Base-by-base conservation (phyloP, 495 filamentous ascomycete species). In the Evernia prunastri region DNA sequence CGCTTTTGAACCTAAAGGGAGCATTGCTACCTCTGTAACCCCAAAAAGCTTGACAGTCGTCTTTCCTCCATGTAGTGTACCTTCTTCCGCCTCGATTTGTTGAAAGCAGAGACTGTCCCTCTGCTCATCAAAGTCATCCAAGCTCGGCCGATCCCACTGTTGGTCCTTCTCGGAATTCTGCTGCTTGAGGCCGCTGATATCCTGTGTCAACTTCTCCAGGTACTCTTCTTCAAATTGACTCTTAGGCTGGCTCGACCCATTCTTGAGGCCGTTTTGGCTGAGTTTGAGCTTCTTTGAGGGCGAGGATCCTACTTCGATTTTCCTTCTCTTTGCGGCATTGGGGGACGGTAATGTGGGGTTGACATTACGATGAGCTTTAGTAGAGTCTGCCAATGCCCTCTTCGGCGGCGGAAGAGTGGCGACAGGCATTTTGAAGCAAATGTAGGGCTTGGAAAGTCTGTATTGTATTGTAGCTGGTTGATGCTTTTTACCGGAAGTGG, bases 71-170 rank as follows among this genome's bases (percentile, higher is more conserved):
- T 81, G 69, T 9, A 96, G 67, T 4, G 82, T 86, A 25, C 94
- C 92, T 74, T 97, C 93, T 69, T 97, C 93, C 7, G 85, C 88
- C 67, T 99, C 94, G 72, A 99, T 97, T 72, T 95, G 89, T 75
- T 97, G 94, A 74, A 97, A 97, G 70, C 82, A 85, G 15, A 99
- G 80, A 64, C 76, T 89, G 51, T 94, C 84, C 54, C 74, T 87
- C 36, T 77, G 68, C n/a, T 86, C 82, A 65, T 93, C 77, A 72
- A 92, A 96, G 56, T 82, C 79, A 8, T 83, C 83, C 9, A 97
- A 75, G 13, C 80, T 77, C 15, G 95, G 95, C 35, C 94, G 83
- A 23, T 86, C 84, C 94, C 94, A 99, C 68, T 91, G 84, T 75
- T 99, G 94, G 73, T 97, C 94, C 73, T 87, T 93, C 71, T 97